Base-by-base conservation (phyloP, 73 alveolate genomes). In the Symbiodinium natans region DNA sequence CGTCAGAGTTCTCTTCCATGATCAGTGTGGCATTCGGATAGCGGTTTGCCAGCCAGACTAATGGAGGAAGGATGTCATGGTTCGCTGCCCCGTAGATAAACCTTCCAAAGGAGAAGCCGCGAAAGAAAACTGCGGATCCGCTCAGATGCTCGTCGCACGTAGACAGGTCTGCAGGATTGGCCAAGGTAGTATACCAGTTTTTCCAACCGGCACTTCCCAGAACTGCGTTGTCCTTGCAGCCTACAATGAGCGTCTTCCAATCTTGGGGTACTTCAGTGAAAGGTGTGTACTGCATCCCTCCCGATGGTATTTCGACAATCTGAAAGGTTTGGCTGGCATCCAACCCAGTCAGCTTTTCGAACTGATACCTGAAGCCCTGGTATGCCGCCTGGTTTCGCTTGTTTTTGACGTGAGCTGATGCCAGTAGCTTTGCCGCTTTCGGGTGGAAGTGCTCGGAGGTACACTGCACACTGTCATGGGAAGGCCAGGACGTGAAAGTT, bases 161-260 rank as follows among this genome's bases (percentile, higher is more conserved):
- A n/a, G n/a, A n/a, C n/a, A n/a, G n/a, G n/a, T n/a, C n/a, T n/a
- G n/a, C n/a, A n/a, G n/a, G n/a, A n/a, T n/a, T n/a, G n/a, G n/a
- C n/a, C n/a, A n/a, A 43, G 56, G 56, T 43, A 11, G 19, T 8
- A 59, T 59, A 59, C 77, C 77, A 59, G 77, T 59, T 59, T 34
- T 27, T 59, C 77, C 77, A 59, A 17, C 36, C 77, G 34, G 77
- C 34, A 27, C 77, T 59, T 59, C 77, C 8, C 11, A 23, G 77
- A 17, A 59, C 34, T 1, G 77, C 34, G 9, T 59, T 59, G 77
- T 59, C 77, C n/a, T 27, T 27, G 77, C n/a, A 59, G 77, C 77
- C 77, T 59, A 59, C n/a, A 59, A 59, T 59, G 77, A 59, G 77
- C 34, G 34, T 59, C 77, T 59, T 59, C 77, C 77, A 59, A 27